Evolutionary conservation across 1,284 basidiomycete species (phyloP).

Genomic region (Sanghuangporus baumii): DNA sequence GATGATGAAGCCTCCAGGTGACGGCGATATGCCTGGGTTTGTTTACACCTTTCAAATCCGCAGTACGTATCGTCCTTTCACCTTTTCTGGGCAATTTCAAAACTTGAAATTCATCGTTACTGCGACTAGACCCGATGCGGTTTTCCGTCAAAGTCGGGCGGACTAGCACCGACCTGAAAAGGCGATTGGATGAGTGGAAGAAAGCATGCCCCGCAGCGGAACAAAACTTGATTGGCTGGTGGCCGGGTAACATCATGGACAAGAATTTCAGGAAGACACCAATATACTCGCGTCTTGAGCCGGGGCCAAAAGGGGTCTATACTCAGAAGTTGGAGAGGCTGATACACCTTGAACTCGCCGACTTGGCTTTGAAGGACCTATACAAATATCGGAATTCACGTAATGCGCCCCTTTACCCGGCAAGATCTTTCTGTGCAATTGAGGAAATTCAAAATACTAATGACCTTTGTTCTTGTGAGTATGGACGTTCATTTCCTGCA

Average conservation of each 20-base stretch:
- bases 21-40: too few species aligned
- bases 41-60: too few species aligned
- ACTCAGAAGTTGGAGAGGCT: conserved; percentile 55
- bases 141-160: conserved; percentile 46
- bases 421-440: too few species aligned
- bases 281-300: not conserved
- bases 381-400: conserved; percentile 30
- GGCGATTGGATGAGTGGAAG: conserved; percentile 63
- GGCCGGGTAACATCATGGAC: conserved; percentile 37
- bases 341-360: conserved; percentile 69
- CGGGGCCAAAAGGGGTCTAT: conserved; percentile 46
- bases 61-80: too few species aligned
- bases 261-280: conserved; percentile 22
- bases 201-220: conserved; percentile 55
- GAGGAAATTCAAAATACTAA: too few species aligned
- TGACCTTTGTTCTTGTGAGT: too few species aligned
- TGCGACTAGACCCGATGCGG: not conserved
- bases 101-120: conserved; percentile 22
- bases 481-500: too few species aligned
- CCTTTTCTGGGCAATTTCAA: conserved; percentile 16
- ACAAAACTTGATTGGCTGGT: conserved; percentile 44
- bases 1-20: too few species aligned
- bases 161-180: conserved; percentile 37
- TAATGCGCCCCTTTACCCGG: too few species aligned
- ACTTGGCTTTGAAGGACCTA: conserved; percentile 48